These are phyloP conservation scores for Pezicula carpinea DNA, from an alignment of 2,329 filamentous ascomycete species.

Conservation along the genomic window DNA sequence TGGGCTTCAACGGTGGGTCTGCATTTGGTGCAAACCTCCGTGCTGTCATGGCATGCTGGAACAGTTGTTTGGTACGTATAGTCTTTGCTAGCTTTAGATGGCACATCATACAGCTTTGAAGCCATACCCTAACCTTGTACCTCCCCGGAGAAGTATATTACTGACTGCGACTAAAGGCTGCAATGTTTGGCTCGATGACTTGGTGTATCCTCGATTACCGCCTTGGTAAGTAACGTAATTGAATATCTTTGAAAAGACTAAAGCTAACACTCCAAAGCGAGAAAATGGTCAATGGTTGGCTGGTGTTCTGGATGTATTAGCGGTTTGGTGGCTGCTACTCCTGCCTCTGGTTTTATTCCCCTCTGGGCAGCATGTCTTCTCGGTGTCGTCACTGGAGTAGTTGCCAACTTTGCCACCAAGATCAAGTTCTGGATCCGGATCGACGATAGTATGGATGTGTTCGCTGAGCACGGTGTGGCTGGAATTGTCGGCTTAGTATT, in stretches of 20 bases:
- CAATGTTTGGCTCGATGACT: slow-evolving; percentile 84
- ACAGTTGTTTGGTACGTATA: slow-evolving; percentile 67
- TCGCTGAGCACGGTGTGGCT: slow-evolving; percentile 66
- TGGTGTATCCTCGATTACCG: slow-evolving; percentile 97
- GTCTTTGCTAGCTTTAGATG: too few species aligned
- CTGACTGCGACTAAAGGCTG: slow-evolving; percentile 29
- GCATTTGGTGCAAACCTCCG: slow-evolving; percentile 91
- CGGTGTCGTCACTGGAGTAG: slow-evolving; percentile 60
- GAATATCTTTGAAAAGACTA: background rate
- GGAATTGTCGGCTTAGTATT: slow-evolving; percentile 67
- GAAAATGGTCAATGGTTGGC: slow-evolving; percentile 65
- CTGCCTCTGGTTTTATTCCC: slow-evolving; percentile 63
- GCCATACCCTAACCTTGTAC: too few species aligned
- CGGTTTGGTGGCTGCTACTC: slow-evolving; percentile 65
- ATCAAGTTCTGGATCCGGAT: slow-evolving; percentile 50
- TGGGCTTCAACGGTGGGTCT: slow-evolving; percentile 97
- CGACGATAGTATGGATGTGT: slow-evolving; percentile 68
- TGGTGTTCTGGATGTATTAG: slow-evolving; percentile 71
- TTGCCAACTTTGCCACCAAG: slow-evolving; percentile 67
- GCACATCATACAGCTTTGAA: too few species aligned
- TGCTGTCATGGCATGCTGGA: slow-evolving; percentile 96
- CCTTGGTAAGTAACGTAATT: slow-evolving; percentile 42
- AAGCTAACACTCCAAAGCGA: slow-evolving; percentile 8
- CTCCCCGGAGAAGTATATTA: too few species aligned
- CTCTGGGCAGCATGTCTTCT: slow-evolving; percentile 64